Percentiles rank a stretch among this genome's conserved stretches.
Conservation (phyloP, 148 eudicot genomes). For the Polygonum aviculare region DNA sequence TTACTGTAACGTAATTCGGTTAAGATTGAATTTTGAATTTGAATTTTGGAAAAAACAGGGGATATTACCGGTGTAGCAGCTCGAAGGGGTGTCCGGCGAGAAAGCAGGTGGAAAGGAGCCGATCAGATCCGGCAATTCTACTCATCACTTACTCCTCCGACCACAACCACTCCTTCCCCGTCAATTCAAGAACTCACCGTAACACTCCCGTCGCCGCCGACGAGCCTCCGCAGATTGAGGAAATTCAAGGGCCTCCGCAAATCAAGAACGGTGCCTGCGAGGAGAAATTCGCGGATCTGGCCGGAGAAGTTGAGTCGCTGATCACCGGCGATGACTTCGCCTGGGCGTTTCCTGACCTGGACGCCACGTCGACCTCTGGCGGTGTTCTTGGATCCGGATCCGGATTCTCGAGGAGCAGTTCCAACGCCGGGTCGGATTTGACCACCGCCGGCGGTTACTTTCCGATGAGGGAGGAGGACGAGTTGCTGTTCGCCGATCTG, state of each 20-base stretch:
- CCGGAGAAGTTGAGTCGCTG: not conserved
- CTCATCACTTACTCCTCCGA: conserved; percentile 8
- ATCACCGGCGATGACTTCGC: not conserved
- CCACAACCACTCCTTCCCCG: conserved; percentile 5
- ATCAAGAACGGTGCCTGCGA: not conserved
- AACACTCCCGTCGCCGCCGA: not conserved
- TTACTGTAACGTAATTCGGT: too few relatives aligned
- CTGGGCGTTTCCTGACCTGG: not conserved
- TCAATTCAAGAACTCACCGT: not conserved
- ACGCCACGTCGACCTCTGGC: not conserved
- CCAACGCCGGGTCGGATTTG: not conserved
- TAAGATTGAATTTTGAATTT: not conserved
- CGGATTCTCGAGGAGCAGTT: not conserved
- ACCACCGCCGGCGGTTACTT: not conserved
- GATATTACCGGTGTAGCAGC: conserved; percentile 11
- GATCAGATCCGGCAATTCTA: not conserved
- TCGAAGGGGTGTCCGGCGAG: conserved; percentile 13
- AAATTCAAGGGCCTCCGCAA: not conserved
- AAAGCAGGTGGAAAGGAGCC: conserved; percentile 13
- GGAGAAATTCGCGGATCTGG: conserved; percentile 1
- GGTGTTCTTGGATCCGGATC: not conserved
- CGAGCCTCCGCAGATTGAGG: not conserved
- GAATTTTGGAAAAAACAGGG: not conserved
- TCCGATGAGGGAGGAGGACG: conserved; percentile 8
- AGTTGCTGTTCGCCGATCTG: conserved; percentile 9